phyloP scores from a whole-genome alignment of 2,329 filamentous ascomycete genomes.

The Venturiaceae sp. region DNA sequence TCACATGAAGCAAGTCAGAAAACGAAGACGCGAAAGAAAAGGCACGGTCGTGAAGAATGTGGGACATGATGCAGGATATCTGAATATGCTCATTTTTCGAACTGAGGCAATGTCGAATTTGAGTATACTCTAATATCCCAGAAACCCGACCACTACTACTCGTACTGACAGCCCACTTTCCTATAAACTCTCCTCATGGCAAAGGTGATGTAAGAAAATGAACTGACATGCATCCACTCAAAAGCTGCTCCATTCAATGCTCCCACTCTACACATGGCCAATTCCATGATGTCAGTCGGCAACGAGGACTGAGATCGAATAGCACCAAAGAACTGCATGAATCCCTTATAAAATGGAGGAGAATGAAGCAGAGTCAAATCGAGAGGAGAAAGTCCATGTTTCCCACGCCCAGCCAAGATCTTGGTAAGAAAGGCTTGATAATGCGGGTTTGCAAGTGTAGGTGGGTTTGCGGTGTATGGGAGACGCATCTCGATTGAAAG shows the following conservation, averaged over 20 bases:
- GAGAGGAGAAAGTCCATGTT: conserved; percentile 23
- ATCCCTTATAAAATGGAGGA: conserved; percentile 46
- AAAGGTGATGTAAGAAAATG: too few relatives aligned
- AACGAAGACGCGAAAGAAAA: too few relatives aligned
- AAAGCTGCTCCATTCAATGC: conserved; percentile 78
- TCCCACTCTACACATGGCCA: conserved; percentile 73
- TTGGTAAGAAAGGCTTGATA: background rate
- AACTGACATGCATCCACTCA: conserved; percentile 72
- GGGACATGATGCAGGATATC: too few relatives aligned
- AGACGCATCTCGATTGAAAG: conserved; percentile 7
- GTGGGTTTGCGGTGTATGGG: background rate
- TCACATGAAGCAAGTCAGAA: background rate
- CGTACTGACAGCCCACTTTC: background rate
- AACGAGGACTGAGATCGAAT: conserved; percentile 44
- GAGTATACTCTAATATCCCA: too few relatives aligned
- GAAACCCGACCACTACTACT: too few relatives aligned
- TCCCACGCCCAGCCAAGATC: background rate
- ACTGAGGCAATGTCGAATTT: too few relatives aligned
- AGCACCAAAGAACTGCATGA: conserved; percentile 46
- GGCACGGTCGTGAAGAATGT: too few relatives aligned
- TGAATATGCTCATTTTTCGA: too few relatives aligned
- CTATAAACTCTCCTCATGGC: too few relatives aligned
- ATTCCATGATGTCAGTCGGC: conserved; percentile 51
- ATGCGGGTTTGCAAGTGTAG: background rate
- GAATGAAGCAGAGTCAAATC: conserved; percentile 46